phyloP scores from a whole-genome alignment of 2,329 filamentous ascomycete genomes.

The Rutstroemia sydowiana region DNA sequence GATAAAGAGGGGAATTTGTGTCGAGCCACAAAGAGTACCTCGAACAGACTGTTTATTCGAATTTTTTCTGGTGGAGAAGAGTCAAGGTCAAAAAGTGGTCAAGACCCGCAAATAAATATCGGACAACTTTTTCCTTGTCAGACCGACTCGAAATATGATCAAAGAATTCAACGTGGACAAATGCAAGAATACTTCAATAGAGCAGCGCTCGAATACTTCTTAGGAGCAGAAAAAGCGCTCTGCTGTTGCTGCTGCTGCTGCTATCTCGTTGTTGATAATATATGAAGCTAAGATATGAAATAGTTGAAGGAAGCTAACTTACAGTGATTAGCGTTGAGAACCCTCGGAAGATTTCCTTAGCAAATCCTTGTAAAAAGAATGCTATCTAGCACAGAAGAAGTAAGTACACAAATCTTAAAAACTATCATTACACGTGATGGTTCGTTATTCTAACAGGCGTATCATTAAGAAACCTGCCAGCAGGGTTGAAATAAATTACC shows the following conservation, averaged over 20 bases:
- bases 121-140: slow-evolving; percentile 4
- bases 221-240: too few species aligned
- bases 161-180: background rate
- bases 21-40: background rate
- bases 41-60: background rate
- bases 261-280: slow-evolving; percentile 1
- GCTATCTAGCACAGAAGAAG: background rate
- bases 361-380: slow-evolving; percentile 8
- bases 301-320: slow-evolving; percentile 19
- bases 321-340: slow-evolving; percentile 18
- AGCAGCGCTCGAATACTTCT: too few species aligned
- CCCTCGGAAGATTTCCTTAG: slow-evolving; percentile 15
- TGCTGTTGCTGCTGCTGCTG: background rate
- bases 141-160: background rate
- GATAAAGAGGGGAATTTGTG: background rate
- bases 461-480: too few species aligned
- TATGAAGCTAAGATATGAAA: background rate
- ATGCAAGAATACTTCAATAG: too few species aligned
- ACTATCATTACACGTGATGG: background rate
- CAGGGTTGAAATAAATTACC: too few species aligned
- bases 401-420: background rate
- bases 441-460: background rate
- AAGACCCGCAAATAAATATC: slow-evolving; percentile 8
- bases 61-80: background rate
- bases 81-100: background rate